Percentiles rank a stretch among this genome's conserved stretches.
phyloP scores from a whole-genome alignment of 306 rosid species.

The Medicago lupulina region DNA sequence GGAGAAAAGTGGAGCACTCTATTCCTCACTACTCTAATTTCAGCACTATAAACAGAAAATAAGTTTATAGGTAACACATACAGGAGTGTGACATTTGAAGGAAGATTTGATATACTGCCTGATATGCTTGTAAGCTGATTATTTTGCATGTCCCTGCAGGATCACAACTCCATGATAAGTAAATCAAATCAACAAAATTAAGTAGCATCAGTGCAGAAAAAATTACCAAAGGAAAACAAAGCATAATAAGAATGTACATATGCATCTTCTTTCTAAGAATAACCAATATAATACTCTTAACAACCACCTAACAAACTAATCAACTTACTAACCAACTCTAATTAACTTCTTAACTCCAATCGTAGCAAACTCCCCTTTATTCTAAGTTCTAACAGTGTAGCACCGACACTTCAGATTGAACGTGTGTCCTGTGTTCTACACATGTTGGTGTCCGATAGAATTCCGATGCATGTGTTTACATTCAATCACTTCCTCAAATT shows the following conservation, averaged over 20 bases:
- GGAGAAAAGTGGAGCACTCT: background rate
- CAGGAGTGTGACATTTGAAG: conserved; percentile 75
- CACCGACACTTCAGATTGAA: background rate
- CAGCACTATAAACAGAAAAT: conserved; percentile 19
- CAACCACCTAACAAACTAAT: no score
- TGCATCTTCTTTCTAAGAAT: no score
- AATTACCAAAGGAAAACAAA: background rate
- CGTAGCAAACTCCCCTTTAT: no score
- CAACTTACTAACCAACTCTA: no score
- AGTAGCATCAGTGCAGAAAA: conserved; percentile 15
- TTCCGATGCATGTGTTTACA: background rate
- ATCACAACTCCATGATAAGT: conserved; percentile 41
- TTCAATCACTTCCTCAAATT: background rate
- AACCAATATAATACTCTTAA: no score
- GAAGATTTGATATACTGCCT: conserved; percentile 56
- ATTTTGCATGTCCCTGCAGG: conserved; percentile 77
- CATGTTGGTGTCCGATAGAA: background rate
- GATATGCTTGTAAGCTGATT: conserved; percentile 60
- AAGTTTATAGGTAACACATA: conserved; percentile 48
- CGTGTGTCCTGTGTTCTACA: background rate
- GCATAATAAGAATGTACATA: background rate
- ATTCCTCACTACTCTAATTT: background rate
- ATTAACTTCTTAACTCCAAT: no score
- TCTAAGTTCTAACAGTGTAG: background rate
- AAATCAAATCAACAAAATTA: conserved; percentile 2